phyloP scores from a whole-genome alignment of 192 early-diverging fungal genomes.

The Oehlia diaphana region DNA sequence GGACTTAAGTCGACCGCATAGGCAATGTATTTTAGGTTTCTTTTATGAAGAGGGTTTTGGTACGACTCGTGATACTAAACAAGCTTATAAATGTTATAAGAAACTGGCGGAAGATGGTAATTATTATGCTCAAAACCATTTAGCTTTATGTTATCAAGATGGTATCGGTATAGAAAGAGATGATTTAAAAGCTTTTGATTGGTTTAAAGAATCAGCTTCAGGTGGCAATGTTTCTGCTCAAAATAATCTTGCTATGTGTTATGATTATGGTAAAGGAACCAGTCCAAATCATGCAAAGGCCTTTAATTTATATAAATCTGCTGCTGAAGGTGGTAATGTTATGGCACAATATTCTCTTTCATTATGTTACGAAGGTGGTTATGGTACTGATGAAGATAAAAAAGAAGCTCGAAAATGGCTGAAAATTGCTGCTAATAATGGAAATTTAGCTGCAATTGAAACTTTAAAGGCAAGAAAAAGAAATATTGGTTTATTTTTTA shows the following conservation, averaged over 20 bases:
- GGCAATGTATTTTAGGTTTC: slow-evolving; percentile 56
- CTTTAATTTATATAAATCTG: slow-evolving; percentile 59
- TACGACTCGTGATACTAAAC: slow-evolving; percentile 44
- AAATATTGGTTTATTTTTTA: neutral
- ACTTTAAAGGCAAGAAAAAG: slow-evolving; percentile 6
- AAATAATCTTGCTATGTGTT: slow-evolving; percentile 80
- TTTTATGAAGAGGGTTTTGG: slow-evolving; percentile 65
- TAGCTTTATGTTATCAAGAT: slow-evolving; percentile 84
- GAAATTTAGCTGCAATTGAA: slow-evolving; percentile 29
- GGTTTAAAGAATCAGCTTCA: slow-evolving; percentile 68
- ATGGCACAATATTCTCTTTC: slow-evolving; percentile 74
- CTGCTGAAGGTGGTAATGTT: slow-evolving; percentile 63
- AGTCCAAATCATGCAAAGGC: slow-evolving; percentile 46
- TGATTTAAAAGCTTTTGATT: slow-evolving; percentile 58
- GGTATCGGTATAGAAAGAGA: slow-evolving; percentile 69
- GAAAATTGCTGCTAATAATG: slow-evolving; percentile 49
- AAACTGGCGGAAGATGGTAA: slow-evolving; percentile 67
- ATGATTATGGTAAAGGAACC: slow-evolving; percentile 63
- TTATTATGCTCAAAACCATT: slow-evolving; percentile 76
- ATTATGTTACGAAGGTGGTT: slow-evolving; percentile 80
- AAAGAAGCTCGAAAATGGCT: slow-evolving; percentile 59
- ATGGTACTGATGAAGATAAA: slow-evolving; percentile 58
- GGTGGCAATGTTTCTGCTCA: slow-evolving; percentile 82
- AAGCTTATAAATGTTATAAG: slow-evolving; percentile 65
- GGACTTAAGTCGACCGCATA: slow-evolving; percentile 42